Evolutionary conservation across 305 asterid genomes (phyloP).

Genomic region (Fraxinus albicans): DNA sequence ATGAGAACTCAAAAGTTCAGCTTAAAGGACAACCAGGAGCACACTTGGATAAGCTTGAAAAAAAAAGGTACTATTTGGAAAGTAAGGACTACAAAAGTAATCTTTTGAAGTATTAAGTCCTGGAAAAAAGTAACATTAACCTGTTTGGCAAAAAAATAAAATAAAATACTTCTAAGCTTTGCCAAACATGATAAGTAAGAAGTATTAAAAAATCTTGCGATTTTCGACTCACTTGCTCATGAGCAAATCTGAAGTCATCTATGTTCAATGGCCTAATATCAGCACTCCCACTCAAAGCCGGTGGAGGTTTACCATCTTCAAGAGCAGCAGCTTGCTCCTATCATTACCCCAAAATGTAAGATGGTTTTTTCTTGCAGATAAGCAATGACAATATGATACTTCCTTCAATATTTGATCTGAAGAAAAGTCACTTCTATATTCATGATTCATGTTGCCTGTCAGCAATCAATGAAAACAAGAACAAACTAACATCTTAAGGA

Average conservation of each 20-base stretch:
- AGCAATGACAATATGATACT: neutral
- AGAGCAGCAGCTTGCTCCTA: conserved; percentile 58
- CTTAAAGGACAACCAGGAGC: neutral
- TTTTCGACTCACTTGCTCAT: conserved; percentile 43
- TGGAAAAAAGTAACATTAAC: neutral
- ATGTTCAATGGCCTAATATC: conserved; percentile 51
- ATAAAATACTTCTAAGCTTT: neutral
- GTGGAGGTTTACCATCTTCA: conserved; percentile 56
- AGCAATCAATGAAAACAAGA: conserved; percentile 2
- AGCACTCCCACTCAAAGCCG: conserved; percentile 59
- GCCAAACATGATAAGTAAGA: neutral
- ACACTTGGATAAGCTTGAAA: neutral
- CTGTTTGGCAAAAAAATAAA: neutral
- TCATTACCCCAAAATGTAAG: conserved; percentile 15
- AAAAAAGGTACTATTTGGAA: neutral
- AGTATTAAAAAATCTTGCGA: neutral
- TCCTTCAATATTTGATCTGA: neutral
- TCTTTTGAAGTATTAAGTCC: neutral
- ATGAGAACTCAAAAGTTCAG: neutral
- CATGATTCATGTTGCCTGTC: neutral
- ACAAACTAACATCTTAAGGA: neutral
- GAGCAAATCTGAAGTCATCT: conserved; percentile 66
- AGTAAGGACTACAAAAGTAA: neutral
- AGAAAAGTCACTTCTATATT: neutral
- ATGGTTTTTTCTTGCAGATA: neutral